Conservation (phyloP, 2,329 filamentous ascomycete genomes). For the Phialophora tarda region DNA sequence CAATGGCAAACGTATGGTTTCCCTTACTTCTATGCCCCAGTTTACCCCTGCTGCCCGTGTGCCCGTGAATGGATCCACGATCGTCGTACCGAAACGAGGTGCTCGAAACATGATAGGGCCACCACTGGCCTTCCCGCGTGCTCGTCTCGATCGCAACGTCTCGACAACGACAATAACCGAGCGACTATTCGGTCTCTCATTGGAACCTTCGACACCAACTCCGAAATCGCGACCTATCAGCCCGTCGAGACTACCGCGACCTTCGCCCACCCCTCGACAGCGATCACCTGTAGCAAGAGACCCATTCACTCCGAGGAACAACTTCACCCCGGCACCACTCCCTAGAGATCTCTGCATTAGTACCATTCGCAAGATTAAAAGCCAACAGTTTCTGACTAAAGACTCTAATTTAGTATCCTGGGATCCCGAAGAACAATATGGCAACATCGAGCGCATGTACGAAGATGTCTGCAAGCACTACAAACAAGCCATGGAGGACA, state of each 20-base stretch:
- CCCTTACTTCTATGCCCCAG: conserved; percentile 44
- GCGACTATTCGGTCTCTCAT: conserved; percentile 41
- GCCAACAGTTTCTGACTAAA: conserved; percentile 67
- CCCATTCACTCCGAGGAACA: conserved; percentile 38
- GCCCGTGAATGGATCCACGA: conserved; percentile 27
- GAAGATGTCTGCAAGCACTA: conserved; percentile 74
- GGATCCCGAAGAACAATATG: conserved; percentile 78
- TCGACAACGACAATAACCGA: conserved; percentile 27
- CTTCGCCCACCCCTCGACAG: conserved; percentile 28
- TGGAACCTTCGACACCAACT: conserved; percentile 24
- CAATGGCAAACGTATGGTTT: conserved; percentile 61
- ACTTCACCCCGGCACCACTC: conserved; percentile 46
- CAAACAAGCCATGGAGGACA: conserved; percentile 69
- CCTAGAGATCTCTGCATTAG: conserved; percentile 40
- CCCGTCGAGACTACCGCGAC: conserved; percentile 36
- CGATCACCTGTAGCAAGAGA: conserved; percentile 47
- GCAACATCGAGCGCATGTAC: conserved; percentile 77
- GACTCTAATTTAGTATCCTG: conserved; percentile 78
- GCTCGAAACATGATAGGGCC: conserved; percentile 23
- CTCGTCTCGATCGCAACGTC: conserved; percentile 8
- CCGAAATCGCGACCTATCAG: conserved; percentile 27
- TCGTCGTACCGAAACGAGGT: conserved; percentile 27
- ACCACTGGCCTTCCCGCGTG: background rate
- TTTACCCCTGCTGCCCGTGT: conserved; percentile 33
- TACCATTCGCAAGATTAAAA: conserved; percentile 45